Evolutionary conservation across 805 yeast species (phyloP).

Genomic region (Myxozyma vanderwaltii): DNA sequence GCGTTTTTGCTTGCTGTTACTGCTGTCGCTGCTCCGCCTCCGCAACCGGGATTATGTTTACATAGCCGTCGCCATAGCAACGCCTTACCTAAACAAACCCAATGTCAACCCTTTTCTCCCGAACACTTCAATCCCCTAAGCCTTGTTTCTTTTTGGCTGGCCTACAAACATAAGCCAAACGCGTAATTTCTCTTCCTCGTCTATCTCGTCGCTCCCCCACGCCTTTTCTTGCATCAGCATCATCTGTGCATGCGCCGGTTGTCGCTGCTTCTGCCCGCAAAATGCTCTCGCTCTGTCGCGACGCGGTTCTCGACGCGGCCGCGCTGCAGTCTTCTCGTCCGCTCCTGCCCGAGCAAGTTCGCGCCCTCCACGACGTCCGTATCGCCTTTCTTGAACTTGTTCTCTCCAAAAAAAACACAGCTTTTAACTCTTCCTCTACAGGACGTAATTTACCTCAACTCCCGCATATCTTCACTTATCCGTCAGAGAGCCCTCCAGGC

Average conservation of each 20-base stretch:
- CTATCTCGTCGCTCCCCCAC: too few relatives aligned
- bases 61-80: too few relatives aligned
- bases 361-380: neutral
- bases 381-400: too few relatives aligned
- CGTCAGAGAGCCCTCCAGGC: neutral
- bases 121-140: neutral
- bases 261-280: neutral
- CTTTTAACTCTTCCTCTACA: neutral
- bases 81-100: neutral
- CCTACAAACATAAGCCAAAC: too few relatives aligned
- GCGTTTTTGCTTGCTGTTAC: too few relatives aligned
- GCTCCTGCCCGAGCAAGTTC: neutral
- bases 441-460: neutral
- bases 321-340: neutral
- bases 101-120: neutral
- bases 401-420: too few relatives aligned
- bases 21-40: too few relatives aligned
- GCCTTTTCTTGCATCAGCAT: too few relatives aligned
- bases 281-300: constrained; percentile 18
- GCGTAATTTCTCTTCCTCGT: too few relatives aligned
- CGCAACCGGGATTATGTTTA: too few relatives aligned
- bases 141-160: neutral
- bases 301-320: constrained; percentile 22
- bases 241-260: neutral
- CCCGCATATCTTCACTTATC: neutral